phyloP scores from a whole-genome alignment of 257 asterid genomes.

The Plantago ovata region DNA sequence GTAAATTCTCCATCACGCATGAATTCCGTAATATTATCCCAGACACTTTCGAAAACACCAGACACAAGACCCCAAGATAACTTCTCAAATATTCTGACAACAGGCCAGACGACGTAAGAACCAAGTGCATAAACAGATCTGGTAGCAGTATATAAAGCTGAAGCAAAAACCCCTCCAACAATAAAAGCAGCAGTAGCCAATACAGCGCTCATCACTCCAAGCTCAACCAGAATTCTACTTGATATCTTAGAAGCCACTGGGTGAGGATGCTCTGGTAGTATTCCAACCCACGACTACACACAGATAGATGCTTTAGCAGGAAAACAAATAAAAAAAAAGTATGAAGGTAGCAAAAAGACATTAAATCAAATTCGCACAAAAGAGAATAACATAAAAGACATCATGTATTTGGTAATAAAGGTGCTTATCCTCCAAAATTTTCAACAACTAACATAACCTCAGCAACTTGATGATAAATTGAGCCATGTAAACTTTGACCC shows the following conservation, averaged over 20 bases:
- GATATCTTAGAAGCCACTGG: conserved; percentile 89
- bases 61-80: conserved; percentile 51
- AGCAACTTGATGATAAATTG: no score
- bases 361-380: conserved; percentile 7
- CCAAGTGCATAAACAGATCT: conserved; percentile 56
- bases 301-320: neutral
- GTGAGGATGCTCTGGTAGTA: conserved; percentile 76
- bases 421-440: no score
- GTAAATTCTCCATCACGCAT: conserved; percentile 62
- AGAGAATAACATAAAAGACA: no score
- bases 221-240: conserved; percentile 87
- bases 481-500: no score
- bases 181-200: conserved; percentile 81
- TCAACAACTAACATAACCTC: no score
- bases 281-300: conserved; percentile 75
- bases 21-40: conserved; percentile 67
- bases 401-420: no score
- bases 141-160: conserved; percentile 81
- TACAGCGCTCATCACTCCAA: conserved; percentile 73
- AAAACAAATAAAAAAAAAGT: neutral
- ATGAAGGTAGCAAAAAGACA: conserved; percentile 7
- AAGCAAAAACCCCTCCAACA: conserved; percentile 85
- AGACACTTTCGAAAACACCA: conserved; percentile 54
- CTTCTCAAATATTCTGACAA: conserved; percentile 72
- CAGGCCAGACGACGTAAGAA: conserved; percentile 76